These are phyloP conservation scores for Xerophyta viscosa DNA, from an alignment of 106 monocot species.

Conservation along the genomic window DNA sequence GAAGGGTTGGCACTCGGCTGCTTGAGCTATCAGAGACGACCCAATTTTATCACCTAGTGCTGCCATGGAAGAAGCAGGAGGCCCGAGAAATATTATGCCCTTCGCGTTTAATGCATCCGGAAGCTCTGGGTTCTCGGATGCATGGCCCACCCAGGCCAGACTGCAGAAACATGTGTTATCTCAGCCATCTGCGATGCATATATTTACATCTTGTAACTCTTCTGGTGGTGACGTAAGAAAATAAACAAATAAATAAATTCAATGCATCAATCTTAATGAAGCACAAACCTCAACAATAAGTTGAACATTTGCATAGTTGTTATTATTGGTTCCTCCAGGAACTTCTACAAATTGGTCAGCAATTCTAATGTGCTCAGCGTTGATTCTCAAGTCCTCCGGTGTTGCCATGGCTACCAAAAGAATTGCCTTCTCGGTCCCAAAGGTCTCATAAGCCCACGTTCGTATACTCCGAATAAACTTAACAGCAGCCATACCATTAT, in stretches of 20 bases:
- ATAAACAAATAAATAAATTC: not conserved
- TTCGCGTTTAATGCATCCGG: conserved; percentile 78
- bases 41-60: conserved; percentile 98
- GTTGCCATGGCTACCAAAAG: conserved; percentile 93
- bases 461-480: conserved; percentile 93
- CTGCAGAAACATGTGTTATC: conserved; percentile 87
- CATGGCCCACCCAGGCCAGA: conserved; percentile 99
- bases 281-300: conserved; percentile 88
- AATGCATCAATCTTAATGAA: not conserved
- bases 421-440: conserved; percentile 95
- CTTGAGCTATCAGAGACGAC: conserved; percentile 97
- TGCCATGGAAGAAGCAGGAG: conserved; percentile 83
- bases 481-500: conserved; percentile 99
- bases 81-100: conserved; percentile 96
- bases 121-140: conserved; percentile 97
- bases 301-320: conserved; percentile 99
- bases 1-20: conserved; percentile 96
- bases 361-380: conserved; percentile 97
- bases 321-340: conserved; percentile 97
- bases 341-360: conserved; percentile 98
- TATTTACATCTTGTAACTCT: not conserved
- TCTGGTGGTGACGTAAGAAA: not conserved
- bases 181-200: conserved; percentile 68
- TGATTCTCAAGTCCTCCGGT: conserved; percentile 94
- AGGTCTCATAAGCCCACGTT: conserved; percentile 89